Percentiles rank a stretch among this genome's conserved stretches.
phyloP scores from a whole-genome alignment of 371 early-diverging fungal species.

The Paraphysoderma sedebokerense region DNA sequence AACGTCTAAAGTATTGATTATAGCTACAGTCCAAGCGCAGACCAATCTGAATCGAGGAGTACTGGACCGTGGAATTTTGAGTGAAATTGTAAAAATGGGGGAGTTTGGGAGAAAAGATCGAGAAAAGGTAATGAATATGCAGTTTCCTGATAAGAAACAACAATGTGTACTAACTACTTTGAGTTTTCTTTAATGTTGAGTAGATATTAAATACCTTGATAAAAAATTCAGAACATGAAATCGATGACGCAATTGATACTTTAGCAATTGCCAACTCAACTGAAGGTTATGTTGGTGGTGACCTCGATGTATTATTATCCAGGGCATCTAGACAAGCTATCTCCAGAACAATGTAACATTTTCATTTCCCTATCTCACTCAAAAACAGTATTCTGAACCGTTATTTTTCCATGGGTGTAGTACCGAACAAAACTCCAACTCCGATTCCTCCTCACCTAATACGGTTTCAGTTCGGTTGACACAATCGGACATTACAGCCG shows the following conservation, averaged over 20 bases:
- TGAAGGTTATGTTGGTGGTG: slow-evolving; percentile 27
- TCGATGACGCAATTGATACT: slow-evolving; percentile 7
- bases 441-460: neutral
- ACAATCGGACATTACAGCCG: slow-evolving; percentile 47
- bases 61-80: slow-evolving; percentile 43
- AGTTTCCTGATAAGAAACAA: neutral
- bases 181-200: slow-evolving; percentile 14
- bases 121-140: slow-evolving; percentile 20
- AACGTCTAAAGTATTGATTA: slow-evolving; percentile 34
- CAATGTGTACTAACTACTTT: slow-evolving; percentile 12
- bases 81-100: slow-evolving; percentile 38
- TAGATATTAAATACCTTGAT: slow-evolving; percentile 7
- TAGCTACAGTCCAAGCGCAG: slow-evolving; percentile 53
- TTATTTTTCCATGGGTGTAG: slow-evolving; percentile 65
- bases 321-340: too few species aligned
- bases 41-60: slow-evolving; percentile 43
- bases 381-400: slow-evolving; percentile 38
- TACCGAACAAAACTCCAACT: slow-evolving; percentile 10
- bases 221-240: slow-evolving; percentile 11
- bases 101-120: slow-evolving; percentile 53
- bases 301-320: slow-evolving; percentile 31
- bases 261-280: neutral
- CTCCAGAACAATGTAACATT: too few species aligned
- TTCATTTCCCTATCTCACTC: slow-evolving; percentile 12
- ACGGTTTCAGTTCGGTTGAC: slow-evolving; percentile 61